Conservation (phyloP, 176 grass and related monocot genomes). For the Ensete glaucum region DNA sequence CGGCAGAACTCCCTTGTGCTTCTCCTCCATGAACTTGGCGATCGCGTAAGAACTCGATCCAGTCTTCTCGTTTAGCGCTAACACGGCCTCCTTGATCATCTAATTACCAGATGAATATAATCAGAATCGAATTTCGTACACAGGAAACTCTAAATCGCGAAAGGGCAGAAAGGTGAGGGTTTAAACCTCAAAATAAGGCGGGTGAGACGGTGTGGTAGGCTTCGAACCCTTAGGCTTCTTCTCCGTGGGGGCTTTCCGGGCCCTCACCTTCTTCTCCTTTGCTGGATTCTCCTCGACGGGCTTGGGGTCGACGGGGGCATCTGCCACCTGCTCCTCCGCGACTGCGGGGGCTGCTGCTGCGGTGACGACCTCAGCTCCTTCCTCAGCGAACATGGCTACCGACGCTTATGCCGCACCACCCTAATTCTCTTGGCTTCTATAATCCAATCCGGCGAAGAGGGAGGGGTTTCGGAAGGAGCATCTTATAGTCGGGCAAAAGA, state of each 20-base stretch:
- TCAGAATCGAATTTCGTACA: too few species aligned
- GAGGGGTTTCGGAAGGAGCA: not conserved
- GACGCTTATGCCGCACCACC: too few species aligned
- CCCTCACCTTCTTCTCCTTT: slow-evolving; percentile 3
- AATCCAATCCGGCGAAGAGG: not conserved
- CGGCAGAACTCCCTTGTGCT: slow-evolving; percentile 51
- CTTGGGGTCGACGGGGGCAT: not conserved
- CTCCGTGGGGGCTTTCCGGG: slow-evolving; percentile 10
- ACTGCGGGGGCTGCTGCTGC: not conserved
- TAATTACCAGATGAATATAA: not conserved
- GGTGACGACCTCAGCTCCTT: not conserved
- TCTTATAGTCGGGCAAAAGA: not conserved
- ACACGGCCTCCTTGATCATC: slow-evolving; percentile 92
- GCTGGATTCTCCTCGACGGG: not conserved
- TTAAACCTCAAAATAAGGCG: slow-evolving; percentile 10
- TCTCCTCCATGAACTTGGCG: slow-evolving; percentile 72
- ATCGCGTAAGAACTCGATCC: slow-evolving; percentile 77
- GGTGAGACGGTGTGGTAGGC: not conserved
- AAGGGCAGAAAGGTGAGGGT: too few species aligned
- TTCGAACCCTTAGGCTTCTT: slow-evolving; percentile 9
- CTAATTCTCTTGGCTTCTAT: not conserved
- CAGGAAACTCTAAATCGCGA: too few species aligned
- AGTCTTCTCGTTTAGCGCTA: slow-evolving; percentile 60
- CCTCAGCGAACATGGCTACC: not conserved
- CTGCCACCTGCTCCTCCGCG: not conserved